phyloP scores from a whole-genome alignment of 768 basidiomycete genomes.

The Termitomyces sp. region DNA sequence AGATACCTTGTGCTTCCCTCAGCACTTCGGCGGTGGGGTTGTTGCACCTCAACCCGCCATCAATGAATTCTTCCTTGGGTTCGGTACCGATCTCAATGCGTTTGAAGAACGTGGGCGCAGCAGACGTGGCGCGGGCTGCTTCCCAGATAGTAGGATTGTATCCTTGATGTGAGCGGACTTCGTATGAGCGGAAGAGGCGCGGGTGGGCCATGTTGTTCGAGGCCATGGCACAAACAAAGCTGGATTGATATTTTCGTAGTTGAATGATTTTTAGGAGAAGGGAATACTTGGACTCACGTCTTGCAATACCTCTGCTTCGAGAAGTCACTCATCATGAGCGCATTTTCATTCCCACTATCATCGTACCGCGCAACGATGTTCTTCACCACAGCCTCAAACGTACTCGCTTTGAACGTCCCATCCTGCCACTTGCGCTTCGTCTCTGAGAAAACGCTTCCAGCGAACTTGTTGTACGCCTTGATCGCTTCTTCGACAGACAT shows the following conservation, averaged over 20 bases:
- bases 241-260: not conserved
- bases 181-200: slow-evolving; percentile 11
- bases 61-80: slow-evolving; percentile 7
- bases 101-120: slow-evolving; percentile 20
- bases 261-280: too few species aligned
- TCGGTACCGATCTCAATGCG: slow-evolving; percentile 11
- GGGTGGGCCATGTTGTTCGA: slow-evolving; percentile 1
- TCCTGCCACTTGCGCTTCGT: not conserved
- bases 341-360: not conserved
- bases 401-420: not conserved
- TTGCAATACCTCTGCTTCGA: not conserved
- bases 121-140: slow-evolving; percentile 23
- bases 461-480: slow-evolving; percentile 9
- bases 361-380: not conserved
- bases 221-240: slow-evolving; percentile 2
- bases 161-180: not conserved
- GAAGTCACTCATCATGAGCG: not conserved
- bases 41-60: slow-evolving; percentile 12
- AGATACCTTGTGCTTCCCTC: not conserved
- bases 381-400: not conserved
- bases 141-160: slow-evolving; percentile 21
- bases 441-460: not conserved
- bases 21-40: slow-evolving; percentile 6
- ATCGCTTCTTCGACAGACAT: slow-evolving; percentile 18
- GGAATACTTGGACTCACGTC: not conserved